Percentiles rank a stretch among this genome's conserved stretches.
Evolutionary conservation across 306 rosid genomes (phyloP).

Genomic region (Datisca glomerata): DNA sequence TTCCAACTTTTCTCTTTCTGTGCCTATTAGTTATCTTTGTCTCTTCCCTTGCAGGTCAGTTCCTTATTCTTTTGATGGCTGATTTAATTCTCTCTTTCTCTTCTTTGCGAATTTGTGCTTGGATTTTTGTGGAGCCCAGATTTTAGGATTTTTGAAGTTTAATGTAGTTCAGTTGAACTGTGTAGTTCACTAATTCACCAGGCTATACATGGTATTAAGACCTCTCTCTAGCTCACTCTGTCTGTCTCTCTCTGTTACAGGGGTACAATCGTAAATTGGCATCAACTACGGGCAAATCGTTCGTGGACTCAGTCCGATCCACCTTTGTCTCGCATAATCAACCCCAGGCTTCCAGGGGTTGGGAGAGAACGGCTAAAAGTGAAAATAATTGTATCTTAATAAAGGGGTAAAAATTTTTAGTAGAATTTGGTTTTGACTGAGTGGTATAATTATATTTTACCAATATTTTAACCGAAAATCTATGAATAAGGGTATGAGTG

Average conservation of each 20-base stretch:
- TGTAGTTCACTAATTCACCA: background rate
- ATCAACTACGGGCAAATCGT: constrained; percentile 74
- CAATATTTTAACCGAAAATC: no score
- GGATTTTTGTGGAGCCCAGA: background rate
- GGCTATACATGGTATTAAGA: no score
- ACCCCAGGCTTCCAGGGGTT: constrained; percentile 28
- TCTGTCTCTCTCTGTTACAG: constrained; percentile 36
- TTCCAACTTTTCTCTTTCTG: background rate
- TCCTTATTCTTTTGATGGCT: background rate
- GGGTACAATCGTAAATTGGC: constrained; percentile 70
- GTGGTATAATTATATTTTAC: no score
- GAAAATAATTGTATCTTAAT: no score
- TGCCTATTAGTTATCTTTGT: background rate
- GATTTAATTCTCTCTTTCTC: background rate
- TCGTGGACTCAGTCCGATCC: constrained; percentile 63
- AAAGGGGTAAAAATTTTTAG: no score
- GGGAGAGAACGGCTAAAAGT: no score
- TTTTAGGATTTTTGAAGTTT: background rate
- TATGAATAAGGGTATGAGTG: no score
- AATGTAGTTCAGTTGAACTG: background rate
- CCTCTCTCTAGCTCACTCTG: constrained; percentile 11
- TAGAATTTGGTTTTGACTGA: no score
- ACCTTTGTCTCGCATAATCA: constrained; percentile 62
- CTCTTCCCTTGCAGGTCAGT: background rate
- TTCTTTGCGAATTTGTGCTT: background rate